Evolutionary conservation across 345 rosid genomes (phyloP).

Genomic region (Sonneratia caseolaris): DNA sequence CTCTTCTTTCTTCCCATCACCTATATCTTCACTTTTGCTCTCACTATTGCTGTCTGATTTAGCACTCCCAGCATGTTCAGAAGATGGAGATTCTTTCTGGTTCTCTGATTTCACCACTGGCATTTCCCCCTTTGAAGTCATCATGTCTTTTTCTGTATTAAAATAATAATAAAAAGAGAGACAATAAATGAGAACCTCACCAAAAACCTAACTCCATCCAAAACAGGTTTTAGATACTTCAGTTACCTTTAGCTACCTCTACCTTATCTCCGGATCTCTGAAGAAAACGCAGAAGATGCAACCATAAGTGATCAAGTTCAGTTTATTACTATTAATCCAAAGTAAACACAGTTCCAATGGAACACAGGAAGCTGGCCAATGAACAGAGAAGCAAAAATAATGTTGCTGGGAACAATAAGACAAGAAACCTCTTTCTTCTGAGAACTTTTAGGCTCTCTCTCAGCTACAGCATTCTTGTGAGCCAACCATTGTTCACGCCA

Average conservation of each 20-base stretch:
- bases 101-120: slow-evolving; percentile 26
- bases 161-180: not conserved
- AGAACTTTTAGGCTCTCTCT: slow-evolving; percentile 49
- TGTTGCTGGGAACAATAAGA: not conserved
- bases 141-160: slow-evolving; percentile 25
- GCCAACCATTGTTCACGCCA: slow-evolving; percentile 82
- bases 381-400: not conserved
- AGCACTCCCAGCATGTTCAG: slow-evolving; percentile 17
- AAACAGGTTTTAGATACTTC: slow-evolving; percentile 2
- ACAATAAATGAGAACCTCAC: not conserved
- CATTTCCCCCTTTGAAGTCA: slow-evolving; percentile 28
- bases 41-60: slow-evolving; percentile 39
- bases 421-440: slow-evolving; percentile 36
- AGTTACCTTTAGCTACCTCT: slow-evolving; percentile 50
- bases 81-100: slow-evolving; percentile 21
- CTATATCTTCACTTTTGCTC: slow-evolving; percentile 21
- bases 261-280: slow-evolving; percentile 50
- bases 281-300: slow-evolving; percentile 6
- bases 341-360: not conserved
- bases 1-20: slow-evolving; percentile 21
- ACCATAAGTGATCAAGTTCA: slow-evolving; percentile 7
- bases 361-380: not conserved
- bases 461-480: slow-evolving; percentile 59
- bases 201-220: not conserved
- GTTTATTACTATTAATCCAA: not conserved